Evolutionary conservation across 768 basidiomycete genomes (phyloP).

Genomic region (Tulasnella sp.): DNA sequence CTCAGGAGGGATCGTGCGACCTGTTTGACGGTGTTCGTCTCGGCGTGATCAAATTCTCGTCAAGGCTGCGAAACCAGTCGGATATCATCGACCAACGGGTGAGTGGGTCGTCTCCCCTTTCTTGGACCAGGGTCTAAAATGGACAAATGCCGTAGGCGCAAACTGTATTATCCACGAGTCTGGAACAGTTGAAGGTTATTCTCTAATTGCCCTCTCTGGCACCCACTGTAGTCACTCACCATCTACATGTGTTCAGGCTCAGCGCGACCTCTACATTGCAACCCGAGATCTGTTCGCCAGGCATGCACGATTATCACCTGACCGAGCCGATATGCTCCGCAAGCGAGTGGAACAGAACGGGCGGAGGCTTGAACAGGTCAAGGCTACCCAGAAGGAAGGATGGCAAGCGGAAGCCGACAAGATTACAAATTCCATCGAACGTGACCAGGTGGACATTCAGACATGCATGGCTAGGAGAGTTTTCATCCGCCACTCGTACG

Average conservation of each 20-base stretch:
- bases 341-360: conserved; percentile 78
- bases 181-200: conserved; percentile 72
- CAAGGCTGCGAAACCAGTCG: conserved; percentile 65
- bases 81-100: conserved; percentile 73
- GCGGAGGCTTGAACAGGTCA: conserved; percentile 70
- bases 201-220: background rate
- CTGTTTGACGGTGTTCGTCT: conserved; percentile 71
- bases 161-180: conserved; percentile 58
- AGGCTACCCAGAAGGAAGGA: conserved; percentile 66
- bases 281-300: conserved; percentile 82
- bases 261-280: conserved; percentile 83
- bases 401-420: conserved; percentile 87
- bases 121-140: background rate
- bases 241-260: conserved; percentile 46
- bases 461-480: conserved; percentile 72
- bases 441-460: conserved; percentile 78
- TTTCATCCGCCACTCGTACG: conserved; percentile 83
- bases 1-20: conserved; percentile 53
- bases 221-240: conserved; percentile 1
- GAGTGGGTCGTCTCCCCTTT: conserved; percentile 34
- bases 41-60: conserved; percentile 64
- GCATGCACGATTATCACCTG: conserved; percentile 82
- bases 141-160: conserved; percentile 49
- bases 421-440: conserved; percentile 66
- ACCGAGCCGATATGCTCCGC: conserved; percentile 82